Percentiles rank a stretch among this genome's conserved stretches.
Conservation (phyloP, 2,329 filamentous ascomycete genomes). For the Didymella arachidicola region DNA sequence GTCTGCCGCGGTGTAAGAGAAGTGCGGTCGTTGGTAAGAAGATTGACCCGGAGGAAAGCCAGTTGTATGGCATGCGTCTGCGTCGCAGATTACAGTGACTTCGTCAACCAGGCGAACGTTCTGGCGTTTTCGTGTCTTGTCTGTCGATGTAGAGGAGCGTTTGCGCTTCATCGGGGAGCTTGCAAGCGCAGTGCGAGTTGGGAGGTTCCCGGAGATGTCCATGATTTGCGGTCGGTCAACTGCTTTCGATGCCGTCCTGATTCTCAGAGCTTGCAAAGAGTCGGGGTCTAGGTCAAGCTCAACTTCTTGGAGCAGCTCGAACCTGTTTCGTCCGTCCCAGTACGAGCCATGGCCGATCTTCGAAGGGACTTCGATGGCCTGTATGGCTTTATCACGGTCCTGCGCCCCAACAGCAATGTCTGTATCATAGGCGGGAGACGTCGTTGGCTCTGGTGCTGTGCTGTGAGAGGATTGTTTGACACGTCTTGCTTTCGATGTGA, state of each 20-base stretch:
- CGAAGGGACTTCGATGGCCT: not conserved
- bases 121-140: not conserved
- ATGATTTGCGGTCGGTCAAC: too few species aligned
- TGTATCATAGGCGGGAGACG: not conserved
- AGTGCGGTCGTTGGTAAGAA: not conserved
- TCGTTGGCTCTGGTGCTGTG: not conserved
- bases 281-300: not conserved
- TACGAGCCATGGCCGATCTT: not conserved
- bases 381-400: not conserved
- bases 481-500: not conserved
- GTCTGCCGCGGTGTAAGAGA: not conserved
- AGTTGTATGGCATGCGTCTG: not conserved
- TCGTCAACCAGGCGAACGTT: not conserved
- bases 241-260: not conserved
- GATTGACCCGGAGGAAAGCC: not conserved
- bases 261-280: not conserved
- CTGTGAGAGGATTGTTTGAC: not conserved
- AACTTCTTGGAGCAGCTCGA: not conserved
- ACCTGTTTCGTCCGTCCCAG: not conserved
- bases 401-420: not conserved
- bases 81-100: not conserved
- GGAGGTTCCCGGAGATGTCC: not conserved
- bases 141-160: not conserved
- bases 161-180: not conserved
- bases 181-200: not conserved